These are phyloP conservation scores for Penicillium sp. DNA, from an alignment of 2,329 filamentous ascomycete species.

Conservation along the genomic window DNA sequence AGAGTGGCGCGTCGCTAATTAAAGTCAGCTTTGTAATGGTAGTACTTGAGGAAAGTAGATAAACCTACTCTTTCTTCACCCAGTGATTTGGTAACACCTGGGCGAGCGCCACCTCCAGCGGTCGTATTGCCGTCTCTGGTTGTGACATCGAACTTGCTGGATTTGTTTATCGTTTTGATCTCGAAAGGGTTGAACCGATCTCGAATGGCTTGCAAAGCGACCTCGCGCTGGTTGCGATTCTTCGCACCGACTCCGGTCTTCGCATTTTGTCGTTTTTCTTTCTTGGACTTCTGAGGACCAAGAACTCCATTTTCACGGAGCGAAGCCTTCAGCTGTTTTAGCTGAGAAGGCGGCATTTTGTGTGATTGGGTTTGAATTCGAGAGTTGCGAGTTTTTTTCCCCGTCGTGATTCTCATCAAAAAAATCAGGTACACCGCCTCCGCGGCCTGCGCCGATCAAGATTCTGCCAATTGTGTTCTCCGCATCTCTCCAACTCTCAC, in stretches of 20 bases:
- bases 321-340: conserved; percentile 92
- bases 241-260: conserved; percentile 67
- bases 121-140: conserved; percentile 57
- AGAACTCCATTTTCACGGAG: conserved; percentile 85
- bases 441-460: conserved; percentile 21
- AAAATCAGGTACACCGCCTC: conserved; percentile 39
- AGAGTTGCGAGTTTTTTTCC: conserved; percentile 32
- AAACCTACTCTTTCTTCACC: conserved; percentile 75
- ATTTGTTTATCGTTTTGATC: conserved; percentile 74
- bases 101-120: conserved; percentile 65
- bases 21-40: conserved; percentile 12
- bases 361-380: conserved; percentile 14
- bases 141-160: conserved; percentile 82
- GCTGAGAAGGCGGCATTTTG: conserved; percentile 87
- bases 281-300: conserved; percentile 91
- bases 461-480: conserved; percentile 33
- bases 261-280: conserved; percentile 76
- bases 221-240: conserved; percentile 73
- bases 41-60: neutral
- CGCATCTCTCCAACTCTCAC: conserved; percentile 20
- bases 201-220: conserved; percentile 79
- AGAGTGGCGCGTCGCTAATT: conserved; percentile 72
- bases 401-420: conserved; percentile 19
- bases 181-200: conserved; percentile 99
- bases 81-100: conserved; percentile 78